A percentile compares a stretch with the other conserved stretches of the same genome.
phyloP scores from a whole-genome alignment of 1,139 yeast species.

The Taiozyma onychis region DNA sequence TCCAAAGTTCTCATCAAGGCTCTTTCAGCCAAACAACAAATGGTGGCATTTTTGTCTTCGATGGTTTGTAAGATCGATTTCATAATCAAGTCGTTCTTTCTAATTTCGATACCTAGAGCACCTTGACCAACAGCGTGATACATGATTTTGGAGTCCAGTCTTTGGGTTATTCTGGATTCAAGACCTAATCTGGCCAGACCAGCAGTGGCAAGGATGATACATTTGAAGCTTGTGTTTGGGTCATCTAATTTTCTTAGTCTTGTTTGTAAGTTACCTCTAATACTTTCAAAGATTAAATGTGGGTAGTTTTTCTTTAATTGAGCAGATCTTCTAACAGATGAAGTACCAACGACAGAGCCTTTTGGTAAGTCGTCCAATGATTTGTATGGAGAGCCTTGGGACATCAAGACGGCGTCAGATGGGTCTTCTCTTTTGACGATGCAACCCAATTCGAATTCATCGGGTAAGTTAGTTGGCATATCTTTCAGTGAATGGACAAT shows the following conservation, averaged over 20 bases:
- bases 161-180: constrained; percentile 61
- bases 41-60: constrained; percentile 61
- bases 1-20: constrained; percentile 81
- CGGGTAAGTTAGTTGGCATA: constrained; percentile 90
- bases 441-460: constrained; percentile 85
- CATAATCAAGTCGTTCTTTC: constrained; percentile 58
- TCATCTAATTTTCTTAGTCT: constrained; percentile 75
- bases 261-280: constrained; percentile 85
- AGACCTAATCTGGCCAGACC: constrained; percentile 75
- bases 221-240: constrained; percentile 57
- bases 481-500: constrained; percentile 94
- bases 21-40: constrained; percentile 88
- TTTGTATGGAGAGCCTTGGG: constrained; percentile 55
- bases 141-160: constrained; percentile 79
- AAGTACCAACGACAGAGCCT: constrained; percentile 89
- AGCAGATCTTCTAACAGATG: constrained; percentile 90
- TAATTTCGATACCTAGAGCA: constrained; percentile 87
- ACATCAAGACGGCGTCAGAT: constrained; percentile 89
- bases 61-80: constrained; percentile 54
- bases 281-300: constrained; percentile 59
- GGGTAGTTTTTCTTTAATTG: constrained; percentile 58
- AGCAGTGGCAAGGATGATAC: constrained; percentile 88
- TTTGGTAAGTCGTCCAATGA: constrained; percentile 68
- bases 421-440: constrained; percentile 86
- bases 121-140: constrained; percentile 98